A percentile compares a stretch with the other conserved stretches of the same genome.
Conservation (phyloP, 1,284 basidiomycete genomes). For the Tausonia pullulans region DNA sequence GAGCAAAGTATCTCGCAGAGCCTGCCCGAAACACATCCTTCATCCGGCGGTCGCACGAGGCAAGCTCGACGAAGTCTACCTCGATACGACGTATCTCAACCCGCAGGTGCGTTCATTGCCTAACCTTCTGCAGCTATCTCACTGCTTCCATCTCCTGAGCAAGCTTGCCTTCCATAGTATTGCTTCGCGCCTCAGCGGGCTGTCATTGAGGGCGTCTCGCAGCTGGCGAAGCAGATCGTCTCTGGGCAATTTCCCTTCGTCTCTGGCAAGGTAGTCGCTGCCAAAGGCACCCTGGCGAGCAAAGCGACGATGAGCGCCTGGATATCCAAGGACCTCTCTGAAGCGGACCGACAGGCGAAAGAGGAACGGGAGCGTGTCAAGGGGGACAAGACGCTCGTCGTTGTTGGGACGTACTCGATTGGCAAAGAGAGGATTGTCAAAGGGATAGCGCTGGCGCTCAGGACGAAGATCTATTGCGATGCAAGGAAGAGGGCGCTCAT, state of each 20-base stretch:
- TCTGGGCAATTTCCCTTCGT: conserved; percentile 22
- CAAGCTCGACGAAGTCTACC: conserved; percentile 72
- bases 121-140: background rate
- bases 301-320: conserved; percentile 37
- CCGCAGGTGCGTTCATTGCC: conserved; percentile 48
- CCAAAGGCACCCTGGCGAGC: conserved; percentile 23
- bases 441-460: conserved; percentile 71
- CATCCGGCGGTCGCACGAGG: conserved; percentile 72
- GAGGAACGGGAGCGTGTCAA: conserved; percentile 24
- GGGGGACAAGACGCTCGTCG: conserved; percentile 47
- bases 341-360: conserved; percentile 27
- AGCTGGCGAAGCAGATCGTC: conserved; percentile 56
- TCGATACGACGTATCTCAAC: conserved; percentile 94
- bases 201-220: conserved; percentile 83
- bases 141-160: conserved; percentile 5
- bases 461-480: conserved; percentile 85
- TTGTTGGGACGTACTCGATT: conserved; percentile 94
- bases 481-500: conserved; percentile 66
- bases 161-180: conserved; percentile 44
- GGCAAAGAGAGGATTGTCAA: conserved; percentile 96
- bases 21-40: conserved; percentile 61
- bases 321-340: conserved; percentile 28
- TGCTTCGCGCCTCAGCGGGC: conserved; percentile 88
- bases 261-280: background rate
- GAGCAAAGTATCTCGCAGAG: conserved; percentile 24